A percentile compares a stretch with the other conserved stretches of the same genome.
phyloP scores from a whole-genome alignment of 305 asterid genomes.

The Solanum hybrid region DNA sequence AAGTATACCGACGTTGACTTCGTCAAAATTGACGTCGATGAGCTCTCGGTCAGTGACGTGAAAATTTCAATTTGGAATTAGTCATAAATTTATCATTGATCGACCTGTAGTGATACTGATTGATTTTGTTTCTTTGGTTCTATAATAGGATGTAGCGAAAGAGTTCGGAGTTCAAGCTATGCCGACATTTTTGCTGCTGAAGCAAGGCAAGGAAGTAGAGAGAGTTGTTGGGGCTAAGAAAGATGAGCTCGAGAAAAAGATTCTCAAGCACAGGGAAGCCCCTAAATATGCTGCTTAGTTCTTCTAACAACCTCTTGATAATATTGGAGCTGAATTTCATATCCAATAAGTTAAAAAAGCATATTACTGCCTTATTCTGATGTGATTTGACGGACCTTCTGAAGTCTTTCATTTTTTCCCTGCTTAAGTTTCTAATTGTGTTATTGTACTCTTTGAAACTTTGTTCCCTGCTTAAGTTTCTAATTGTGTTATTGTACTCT shows the following conservation, averaged over 20 bases:
- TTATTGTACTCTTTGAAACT: background rate
- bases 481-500: background rate
- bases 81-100: background rate
- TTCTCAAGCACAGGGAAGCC: slow-evolving; percentile 57
- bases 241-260: slow-evolving; percentile 72
- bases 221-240: slow-evolving; percentile 67
- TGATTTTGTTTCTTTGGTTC: background rate
- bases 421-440: background rate
- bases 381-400: background rate
- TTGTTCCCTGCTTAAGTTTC: background rate
- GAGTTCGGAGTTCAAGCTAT: slow-evolving; percentile 68
- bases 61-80: background rate
- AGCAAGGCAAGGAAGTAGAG: slow-evolving; percentile 81
- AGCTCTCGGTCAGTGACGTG: slow-evolving; percentile 45
- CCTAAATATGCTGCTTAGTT: slow-evolving; percentile 85
- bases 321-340: background rate
- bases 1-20: slow-evolving; percentile 66
- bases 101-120: background rate
- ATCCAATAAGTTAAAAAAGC: background rate
- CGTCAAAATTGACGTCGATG: slow-evolving; percentile 77
- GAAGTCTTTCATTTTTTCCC: background rate
- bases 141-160: slow-evolving; percentile 51
- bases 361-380: background rate
- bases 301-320: background rate
- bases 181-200: slow-evolving; percentile 80